Percentiles rank a stretch among this genome's conserved stretches.
Evolutionary conservation across 495 filamentous ascomycete genomes (phyloP).

Genomic region (Hypoxylon crocopeplum): DNA sequence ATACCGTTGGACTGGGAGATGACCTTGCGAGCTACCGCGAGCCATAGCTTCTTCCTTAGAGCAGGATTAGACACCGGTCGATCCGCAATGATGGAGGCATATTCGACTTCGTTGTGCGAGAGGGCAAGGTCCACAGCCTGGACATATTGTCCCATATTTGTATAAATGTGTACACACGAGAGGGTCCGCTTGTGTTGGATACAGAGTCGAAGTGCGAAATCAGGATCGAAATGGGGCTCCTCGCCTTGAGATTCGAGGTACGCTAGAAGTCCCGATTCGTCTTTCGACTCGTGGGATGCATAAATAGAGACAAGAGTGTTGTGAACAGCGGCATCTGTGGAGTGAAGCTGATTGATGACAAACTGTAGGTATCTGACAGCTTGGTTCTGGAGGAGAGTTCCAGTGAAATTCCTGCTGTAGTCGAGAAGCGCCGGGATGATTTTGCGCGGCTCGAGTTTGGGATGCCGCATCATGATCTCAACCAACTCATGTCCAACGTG

Average conservation of each 20-base stretch:
- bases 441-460: conserved; percentile 82
- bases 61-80: conserved; percentile 75
- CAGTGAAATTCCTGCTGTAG: conserved; percentile 79
- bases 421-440: conserved; percentile 92
- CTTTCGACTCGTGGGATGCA: conserved; percentile 79
- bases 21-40: conserved; percentile 90
- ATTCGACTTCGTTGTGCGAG: conserved; percentile 84
- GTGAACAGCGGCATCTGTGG: conserved; percentile 88
- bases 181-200: conserved; percentile 92
- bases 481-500: conserved; percentile 83
- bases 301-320: conserved; percentile 97
- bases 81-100: conserved; percentile 90
- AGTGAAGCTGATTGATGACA: conserved; percentile 86
- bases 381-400: conserved; percentile 77
- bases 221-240: conserved; percentile 84
- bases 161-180: conserved; percentile 95
- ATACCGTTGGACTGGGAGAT: conserved; percentile 84
- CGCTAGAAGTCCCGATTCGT: conserved; percentile 82
- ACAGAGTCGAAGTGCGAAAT: conserved; percentile 94
- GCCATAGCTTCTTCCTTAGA: conserved; percentile 94
- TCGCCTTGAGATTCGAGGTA: conserved; percentile 81
- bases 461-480: conserved; percentile 92
- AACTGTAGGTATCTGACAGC: conserved; percentile 93
- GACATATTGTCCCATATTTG: conserved; percentile 88
- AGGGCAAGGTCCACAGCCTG: conserved; percentile 92